Evolutionary conservation across 2,329 filamentous ascomycete genomes (phyloP).

Genomic region (Chaetomiaceae sp.): DNA sequence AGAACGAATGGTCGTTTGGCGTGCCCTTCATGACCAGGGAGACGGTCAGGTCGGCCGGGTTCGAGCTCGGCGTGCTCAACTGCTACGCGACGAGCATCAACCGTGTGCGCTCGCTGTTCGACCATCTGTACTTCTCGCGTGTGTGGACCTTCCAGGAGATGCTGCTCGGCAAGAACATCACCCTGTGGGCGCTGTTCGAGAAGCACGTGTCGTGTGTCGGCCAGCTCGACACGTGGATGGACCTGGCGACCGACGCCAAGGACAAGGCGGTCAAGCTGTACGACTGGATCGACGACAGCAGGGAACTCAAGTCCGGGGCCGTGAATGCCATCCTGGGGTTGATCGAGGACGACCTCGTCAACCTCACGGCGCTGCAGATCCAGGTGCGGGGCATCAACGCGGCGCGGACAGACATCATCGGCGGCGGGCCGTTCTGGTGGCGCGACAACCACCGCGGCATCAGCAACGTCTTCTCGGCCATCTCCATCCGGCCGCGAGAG

Average conservation of each 20-base stretch:
- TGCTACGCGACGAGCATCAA: slow-evolving; percentile 9
- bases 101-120: slow-evolving; percentile 15
- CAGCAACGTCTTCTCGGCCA: slow-evolving; percentile 32
- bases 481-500: slow-evolving; percentile 27
- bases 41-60: background rate
- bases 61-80: slow-evolving; percentile 12
- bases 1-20: background rate
- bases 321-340: slow-evolving; percentile 7
- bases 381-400: slow-evolving; percentile 7
- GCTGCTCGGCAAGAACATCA: slow-evolving; percentile 30
- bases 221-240: slow-evolving; percentile 10
- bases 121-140: slow-evolving; percentile 27
- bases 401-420: slow-evolving; percentile 22
- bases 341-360: background rate
- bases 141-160: slow-evolving; percentile 32
- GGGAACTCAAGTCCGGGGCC: background rate
- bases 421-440: slow-evolving; percentile 32
- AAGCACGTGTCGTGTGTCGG: background rate
- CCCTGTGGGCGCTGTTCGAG: slow-evolving; percentile 22
- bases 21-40: background rate
- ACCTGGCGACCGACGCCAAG: slow-evolving; percentile 8
- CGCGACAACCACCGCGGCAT: slow-evolving; percentile 30
- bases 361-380: background rate
- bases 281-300: slow-evolving; percentile 2
- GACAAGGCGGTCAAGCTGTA: slow-evolving; percentile 13